A percentile compares a stretch with the other conserved stretches of the same genome.
These are phyloP conservation scores for Hypoxylon perforatum DNA, from an alignment of 495 filamentous ascomycete species.

Conservation along the genomic window DNA sequence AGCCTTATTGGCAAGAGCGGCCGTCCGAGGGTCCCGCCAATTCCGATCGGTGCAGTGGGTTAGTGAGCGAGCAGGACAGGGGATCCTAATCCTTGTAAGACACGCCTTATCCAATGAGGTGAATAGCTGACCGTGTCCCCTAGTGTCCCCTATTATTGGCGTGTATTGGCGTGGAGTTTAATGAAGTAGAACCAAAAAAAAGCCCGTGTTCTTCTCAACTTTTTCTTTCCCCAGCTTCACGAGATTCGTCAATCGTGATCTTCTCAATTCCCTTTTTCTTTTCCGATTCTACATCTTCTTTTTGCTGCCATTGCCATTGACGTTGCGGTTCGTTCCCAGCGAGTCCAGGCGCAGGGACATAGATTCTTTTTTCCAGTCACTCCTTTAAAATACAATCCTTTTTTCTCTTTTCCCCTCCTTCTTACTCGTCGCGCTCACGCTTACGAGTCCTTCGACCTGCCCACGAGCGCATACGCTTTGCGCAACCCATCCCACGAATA, in stretches of 20 bases:
- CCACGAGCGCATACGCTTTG: conserved; percentile 28
- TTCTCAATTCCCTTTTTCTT: conserved; percentile 10
- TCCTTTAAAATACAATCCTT: conserved; percentile 42
- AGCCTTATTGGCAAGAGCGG: conserved; percentile 18
- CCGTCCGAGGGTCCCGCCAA: conserved; percentile 36
- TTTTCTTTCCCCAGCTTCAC: conserved; percentile 36
- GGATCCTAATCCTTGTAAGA: conserved; percentile 27
- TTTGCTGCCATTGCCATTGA: conserved; percentile 21
- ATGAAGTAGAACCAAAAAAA: conserved; percentile 32
- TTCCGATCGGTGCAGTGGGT: conserved; percentile 27
- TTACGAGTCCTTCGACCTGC: conserved; percentile 8
- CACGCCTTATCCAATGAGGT: conserved; percentile 25
- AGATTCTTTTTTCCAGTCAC: conserved; percentile 44
- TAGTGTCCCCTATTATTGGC: too few relatives aligned
- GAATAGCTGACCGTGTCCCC: conserved; percentile 26
- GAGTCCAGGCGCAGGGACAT: background rate
- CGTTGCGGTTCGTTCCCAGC: background rate
- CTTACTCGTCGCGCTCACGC: conserved; percentile 17
- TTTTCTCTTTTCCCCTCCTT: conserved; percentile 17
- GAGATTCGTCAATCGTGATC: conserved; percentile 30
- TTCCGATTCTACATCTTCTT: conserved; percentile 37
- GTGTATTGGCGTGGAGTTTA: conserved; percentile 46
- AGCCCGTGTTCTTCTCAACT: conserved; percentile 22
- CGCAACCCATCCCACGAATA: conserved; percentile 16
- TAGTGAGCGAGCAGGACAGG: too few relatives aligned